Percentiles rank a stretch among this genome's conserved stretches.
Evolutionary conservation across 2,329 filamentous ascomycete species (phyloP).

Genomic region (Penicillium sp.): DNA sequence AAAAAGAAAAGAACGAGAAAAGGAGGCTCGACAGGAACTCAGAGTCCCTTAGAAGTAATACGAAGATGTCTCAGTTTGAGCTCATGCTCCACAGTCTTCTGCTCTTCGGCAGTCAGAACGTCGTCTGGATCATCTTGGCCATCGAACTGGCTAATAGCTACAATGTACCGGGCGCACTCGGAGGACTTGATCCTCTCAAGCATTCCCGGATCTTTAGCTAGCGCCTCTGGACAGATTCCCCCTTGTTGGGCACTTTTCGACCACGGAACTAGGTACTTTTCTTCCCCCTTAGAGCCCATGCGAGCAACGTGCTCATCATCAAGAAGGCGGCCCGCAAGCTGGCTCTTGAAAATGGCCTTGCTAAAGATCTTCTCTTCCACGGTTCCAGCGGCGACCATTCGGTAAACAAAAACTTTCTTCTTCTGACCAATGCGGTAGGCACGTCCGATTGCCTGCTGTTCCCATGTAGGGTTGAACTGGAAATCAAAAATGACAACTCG

Average conservation of each 20-base stretch:
- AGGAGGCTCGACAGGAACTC: background rate
- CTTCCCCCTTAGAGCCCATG: conserved; percentile 51
- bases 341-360: conserved; percentile 75
- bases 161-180: too few species aligned
- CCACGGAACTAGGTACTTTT: background rate
- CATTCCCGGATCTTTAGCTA: too few species aligned
- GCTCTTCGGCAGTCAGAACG: background rate
- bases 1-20: background rate
- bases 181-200: too few species aligned
- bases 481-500: conserved; percentile 85
- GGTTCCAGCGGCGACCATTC: conserved; percentile 72
- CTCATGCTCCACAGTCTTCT: background rate
- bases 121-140: background rate
- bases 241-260: background rate
- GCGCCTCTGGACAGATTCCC: background rate
- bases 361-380: conserved; percentile 74
- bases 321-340: conserved; percentile 74
- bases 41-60: background rate
- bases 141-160: too few species aligned
- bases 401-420: conserved; percentile 81
- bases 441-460: conserved; percentile 83
- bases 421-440: conserved; percentile 81
- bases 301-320: conserved; percentile 77
- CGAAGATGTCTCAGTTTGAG: background rate
- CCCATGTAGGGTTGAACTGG: conserved; percentile 73